Conservation (phyloP, 345 rosid genomes). For the Brassica cretica region DNA sequence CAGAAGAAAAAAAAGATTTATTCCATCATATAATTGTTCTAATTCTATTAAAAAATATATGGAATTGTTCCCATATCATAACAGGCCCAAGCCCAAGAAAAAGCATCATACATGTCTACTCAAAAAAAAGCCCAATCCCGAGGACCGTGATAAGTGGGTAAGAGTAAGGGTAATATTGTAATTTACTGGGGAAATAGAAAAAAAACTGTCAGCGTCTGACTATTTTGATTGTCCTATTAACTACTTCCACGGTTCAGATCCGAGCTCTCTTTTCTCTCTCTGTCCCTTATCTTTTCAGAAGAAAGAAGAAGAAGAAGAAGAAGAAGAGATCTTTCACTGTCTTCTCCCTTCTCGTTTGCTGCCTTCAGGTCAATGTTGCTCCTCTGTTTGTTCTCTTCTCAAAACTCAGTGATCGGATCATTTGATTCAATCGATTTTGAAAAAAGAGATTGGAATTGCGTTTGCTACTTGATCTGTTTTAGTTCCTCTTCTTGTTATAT, state of each 20-base stretch:
- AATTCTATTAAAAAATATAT: neutral
- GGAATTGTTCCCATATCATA: neutral
- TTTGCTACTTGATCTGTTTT: slow-evolving; percentile 1
- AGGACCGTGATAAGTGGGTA: neutral
- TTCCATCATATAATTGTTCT: neutral
- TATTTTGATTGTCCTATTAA: slow-evolving; percentile 13
- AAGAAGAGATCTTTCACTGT: slow-evolving; percentile 11
- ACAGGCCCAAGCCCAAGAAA: neutral
- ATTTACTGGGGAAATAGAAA: no score
- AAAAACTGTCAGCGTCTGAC: slow-evolving; percentile 23
- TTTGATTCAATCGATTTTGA: slow-evolving; percentile 12
- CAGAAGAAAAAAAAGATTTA: neutral
- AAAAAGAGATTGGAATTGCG: slow-evolving; percentile 1
- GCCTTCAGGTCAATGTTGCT: slow-evolving; percentile 19
- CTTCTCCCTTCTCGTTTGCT: slow-evolving; percentile 21
- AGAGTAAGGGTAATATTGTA: slow-evolving; percentile 7
- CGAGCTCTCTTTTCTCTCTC: slow-evolving; percentile 6
- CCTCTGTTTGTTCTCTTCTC: neutral
- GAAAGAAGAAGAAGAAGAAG: neutral
- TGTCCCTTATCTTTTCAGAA: slow-evolving; percentile 18
- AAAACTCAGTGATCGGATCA: neutral
- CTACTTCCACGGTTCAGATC: slow-evolving; percentile 31
- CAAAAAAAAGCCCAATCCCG: neutral
- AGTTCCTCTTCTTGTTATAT: neutral
- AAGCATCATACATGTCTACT: neutral